phyloP scores from a whole-genome alignment of 2,329 filamentous ascomycete species.

The Sporothrix brunneoviolacea region DNA sequence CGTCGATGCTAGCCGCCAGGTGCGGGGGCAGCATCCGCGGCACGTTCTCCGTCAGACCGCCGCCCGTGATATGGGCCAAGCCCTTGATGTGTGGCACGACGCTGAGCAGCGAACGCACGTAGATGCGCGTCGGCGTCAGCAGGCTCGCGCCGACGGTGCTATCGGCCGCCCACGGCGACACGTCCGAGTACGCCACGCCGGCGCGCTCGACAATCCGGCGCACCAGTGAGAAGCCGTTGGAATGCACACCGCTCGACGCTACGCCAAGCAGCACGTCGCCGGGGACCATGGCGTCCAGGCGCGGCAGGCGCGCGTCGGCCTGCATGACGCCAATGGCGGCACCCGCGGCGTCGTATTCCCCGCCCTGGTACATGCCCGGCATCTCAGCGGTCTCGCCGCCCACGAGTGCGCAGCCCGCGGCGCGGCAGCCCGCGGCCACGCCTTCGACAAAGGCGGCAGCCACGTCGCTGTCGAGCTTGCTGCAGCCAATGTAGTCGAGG shows the following conservation, averaged over 20 bases:
- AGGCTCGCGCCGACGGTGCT: conserved; percentile 66
- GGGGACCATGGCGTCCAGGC: conserved; percentile 64
- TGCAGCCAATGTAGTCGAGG: conserved; percentile 96
- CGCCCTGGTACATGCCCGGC: conserved; percentile 85
- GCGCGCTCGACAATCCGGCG: conserved; percentile 75
- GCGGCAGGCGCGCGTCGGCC: conserved; percentile 63
- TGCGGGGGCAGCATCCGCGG: conserved; percentile 81
- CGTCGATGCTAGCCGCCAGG: conserved; percentile 76
- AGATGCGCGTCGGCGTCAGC: conserved; percentile 86
- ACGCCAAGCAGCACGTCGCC: conserved; percentile 86
- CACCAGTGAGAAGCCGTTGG: conserved; percentile 96
- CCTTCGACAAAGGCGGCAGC: conserved; percentile 85
- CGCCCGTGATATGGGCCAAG: conserved; percentile 94
- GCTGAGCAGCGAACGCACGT: conserved; percentile 73
- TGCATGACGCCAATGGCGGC: conserved; percentile 80
- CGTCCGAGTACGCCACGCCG: conserved; percentile 62
- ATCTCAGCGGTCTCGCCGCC: conserved; percentile 98
- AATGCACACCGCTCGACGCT: conserved; percentile 81
- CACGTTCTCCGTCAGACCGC: conserved; percentile 87
- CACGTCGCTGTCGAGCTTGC: conserved; percentile 69
- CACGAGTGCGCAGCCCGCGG: conserved; percentile 83
- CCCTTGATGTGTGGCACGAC: conserved; percentile 69
- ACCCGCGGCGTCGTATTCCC: conserved; percentile 90
- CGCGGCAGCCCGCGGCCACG: conserved; percentile 78
- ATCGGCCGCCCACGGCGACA: conserved; percentile 65